Conservation (phyloP, 352 stramenopile species). For the Peronospora tabacina region DNA sequence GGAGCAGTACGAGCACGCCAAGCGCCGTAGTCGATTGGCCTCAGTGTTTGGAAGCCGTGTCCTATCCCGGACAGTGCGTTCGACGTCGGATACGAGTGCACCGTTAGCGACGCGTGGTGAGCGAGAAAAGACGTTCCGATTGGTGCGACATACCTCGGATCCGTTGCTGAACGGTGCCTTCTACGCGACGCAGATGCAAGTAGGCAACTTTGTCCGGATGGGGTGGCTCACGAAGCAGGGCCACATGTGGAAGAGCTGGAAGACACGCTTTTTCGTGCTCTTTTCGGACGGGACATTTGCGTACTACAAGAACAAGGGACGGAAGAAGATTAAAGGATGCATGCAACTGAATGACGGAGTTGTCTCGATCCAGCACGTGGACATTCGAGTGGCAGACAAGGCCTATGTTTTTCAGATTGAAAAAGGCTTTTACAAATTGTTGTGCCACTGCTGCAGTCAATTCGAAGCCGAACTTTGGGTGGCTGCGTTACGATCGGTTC, state of each 20-base stretch:
- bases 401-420: slow-evolving; percentile 77
- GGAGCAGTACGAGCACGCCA: slow-evolving; percentile 22
- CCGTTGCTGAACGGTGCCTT: slow-evolving; percentile 59
- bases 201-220: slow-evolving; percentile 74
- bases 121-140: slow-evolving; percentile 36
- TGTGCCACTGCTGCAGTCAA: slow-evolving; percentile 74
- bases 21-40: slow-evolving; percentile 18
- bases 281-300: slow-evolving; percentile 74
- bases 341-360: slow-evolving; percentile 81
- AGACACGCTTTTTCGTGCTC: slow-evolving; percentile 79
- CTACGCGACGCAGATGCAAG: slow-evolving; percentile 54
- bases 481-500: slow-evolving; percentile 43
- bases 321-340: slow-evolving; percentile 74
- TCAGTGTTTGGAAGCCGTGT: slow-evolving; percentile 21
- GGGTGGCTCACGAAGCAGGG: slow-evolving; percentile 82
- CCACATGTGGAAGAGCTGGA: slow-evolving; percentile 85
- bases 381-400: slow-evolving; percentile 55
- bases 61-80: slow-evolving; percentile 12
- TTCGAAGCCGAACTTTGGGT: slow-evolving; percentile 81
- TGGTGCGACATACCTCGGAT: slow-evolving; percentile 47
- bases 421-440: slow-evolving; percentile 78
- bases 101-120: slow-evolving; percentile 20
- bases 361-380: slow-evolving; percentile 71
- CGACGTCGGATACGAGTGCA: slow-evolving; percentile 18
- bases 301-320: slow-evolving; percentile 76